Evolutionary conservation across 345 rosid genomes (phyloP).

Genomic region (Salix suchowensis): DNA sequence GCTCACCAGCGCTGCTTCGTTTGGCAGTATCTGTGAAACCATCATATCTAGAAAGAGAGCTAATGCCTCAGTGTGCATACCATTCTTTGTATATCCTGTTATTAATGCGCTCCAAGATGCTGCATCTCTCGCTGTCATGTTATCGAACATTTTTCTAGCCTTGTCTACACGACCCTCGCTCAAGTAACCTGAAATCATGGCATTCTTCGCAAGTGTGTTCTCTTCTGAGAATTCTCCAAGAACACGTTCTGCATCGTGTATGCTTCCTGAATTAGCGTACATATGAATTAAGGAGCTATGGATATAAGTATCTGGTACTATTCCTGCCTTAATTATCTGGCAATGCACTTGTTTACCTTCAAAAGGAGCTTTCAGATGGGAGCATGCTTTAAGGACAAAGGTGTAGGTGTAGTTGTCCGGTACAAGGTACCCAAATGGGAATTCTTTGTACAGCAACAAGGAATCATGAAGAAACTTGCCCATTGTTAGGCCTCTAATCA

Average conservation of each 20-base stretch:
- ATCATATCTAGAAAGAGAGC: conserved; percentile 23
- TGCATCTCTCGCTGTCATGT: conserved; percentile 1
- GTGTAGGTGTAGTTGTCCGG: conserved; percentile 10
- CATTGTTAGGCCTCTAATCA: conserved; percentile 6
- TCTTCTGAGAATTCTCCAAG: conserved; percentile 11
- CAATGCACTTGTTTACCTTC: conserved; percentile 12
- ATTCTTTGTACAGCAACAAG: neutral
- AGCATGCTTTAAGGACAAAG: conserved; percentile 11
- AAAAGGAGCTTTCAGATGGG: neutral
- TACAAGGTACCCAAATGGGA: neutral
- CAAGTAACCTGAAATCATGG: conserved; percentile 14
- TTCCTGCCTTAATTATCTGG: conserved; percentile 15
- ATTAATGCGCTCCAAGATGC: conserved; percentile 13
- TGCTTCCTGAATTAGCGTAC: conserved; percentile 4
- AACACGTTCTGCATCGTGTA: neutral
- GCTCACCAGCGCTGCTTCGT: conserved; percentile 22
- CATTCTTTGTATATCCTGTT: conserved; percentile 10
- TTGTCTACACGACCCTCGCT: conserved; percentile 1
- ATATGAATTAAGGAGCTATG: conserved; percentile 13
- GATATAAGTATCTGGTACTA: conserved; percentile 3
- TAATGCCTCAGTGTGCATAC: conserved; percentile 17
- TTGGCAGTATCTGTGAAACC: conserved; percentile 11
- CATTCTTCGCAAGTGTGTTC: neutral
- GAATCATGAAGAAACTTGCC: conserved; percentile 5
- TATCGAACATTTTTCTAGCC: conserved; percentile 4